Evolutionary conservation across 805 yeast genomes (phyloP), one percentile per base, ranked within the genome.

Genomic region (Naumovozyma dairenensis): DNA sequence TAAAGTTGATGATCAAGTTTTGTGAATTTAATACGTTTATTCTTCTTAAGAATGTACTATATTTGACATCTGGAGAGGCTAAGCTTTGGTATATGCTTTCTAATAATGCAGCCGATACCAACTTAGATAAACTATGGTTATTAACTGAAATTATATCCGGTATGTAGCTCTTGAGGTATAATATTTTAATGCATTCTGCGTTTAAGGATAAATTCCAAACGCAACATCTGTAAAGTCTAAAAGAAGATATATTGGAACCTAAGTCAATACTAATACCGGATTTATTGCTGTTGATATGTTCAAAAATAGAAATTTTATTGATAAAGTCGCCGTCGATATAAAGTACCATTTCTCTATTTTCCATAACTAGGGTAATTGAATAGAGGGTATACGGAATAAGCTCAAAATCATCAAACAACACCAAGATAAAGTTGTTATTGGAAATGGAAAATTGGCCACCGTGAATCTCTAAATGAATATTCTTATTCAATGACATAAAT

Each of bases 231-330:
- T 30, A 53, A 10, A 56, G 34, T 31, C 44, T 51, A n/a, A 60
- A 46, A 2, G 60, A 45, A 6, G 57, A 44, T 15, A 51, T 54
- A 39, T 58, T 54, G 2, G 60, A 51, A 6, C 61, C 63, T 19
- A 62, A 12, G 24, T 48, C 55, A n/a, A 61, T 12, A 5, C 21
- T 27, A 10, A 24, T 24, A n/a, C n/a, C n/a, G n/a, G n/a, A n/a
- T n/a, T 24, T 12, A 24, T 12, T 14, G 8, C 13, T 24, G 4
- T 41, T 31, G 12, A 42, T 33, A 16, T 38, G 36, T 16, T 40
- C 42, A 16, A 47, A 41, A 10, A 54, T 22, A 4, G 47, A 24
- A 8, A 56, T 35, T 9, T 35, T 41, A 28, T 46, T 49, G 3
- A 53, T 32, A 4, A 37, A 33, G 19, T 31, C 28, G 0, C 55